Evolutionary conservation across 768 basidiomycete genomes (phyloP), one percentile per base, ranked within the genome.

Genomic region (Tylopilus plumbeoviolaceoides): DNA sequence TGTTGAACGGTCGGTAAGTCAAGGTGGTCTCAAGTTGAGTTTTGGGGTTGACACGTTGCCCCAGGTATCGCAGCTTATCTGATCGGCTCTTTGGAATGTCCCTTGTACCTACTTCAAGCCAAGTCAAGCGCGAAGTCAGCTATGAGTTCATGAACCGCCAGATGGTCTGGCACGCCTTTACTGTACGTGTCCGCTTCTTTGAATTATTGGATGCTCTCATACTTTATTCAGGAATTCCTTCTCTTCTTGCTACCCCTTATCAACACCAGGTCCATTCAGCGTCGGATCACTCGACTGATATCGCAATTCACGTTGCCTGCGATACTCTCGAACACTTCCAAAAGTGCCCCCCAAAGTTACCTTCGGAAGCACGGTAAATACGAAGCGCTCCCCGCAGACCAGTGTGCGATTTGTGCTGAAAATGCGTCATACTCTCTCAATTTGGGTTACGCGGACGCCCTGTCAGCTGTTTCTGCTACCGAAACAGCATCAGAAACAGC

Each of bases 71-170:
- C 1, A 89, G 92, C 25, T 66, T 94, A 25, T 74, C 85, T 12
- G 92, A 95, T 65, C 77, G 97, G 44, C 56, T 97, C 20, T 74
- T 98, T 15, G 70, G 75, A 23, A 80, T 99, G 75, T 75, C 77
- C 28, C 80, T 98, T 4, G 79, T 85, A 1, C 87, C 95, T 4
- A 77, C 88, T 0, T 80, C 83, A 30, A 73, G 78, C 39, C 78
- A 86, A 31, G 78, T 85, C 33, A 84, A 82, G 55, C 82, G 89
- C 17, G 87, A 95, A 60, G 89, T 98, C 47, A 95, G 91, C 63
- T 99, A 97, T 70, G 97, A 98, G 64, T 98, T 94, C 63, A 95
- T 98, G 91, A 98, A 98, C 63, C 89, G 97, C 59, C 95, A 98
- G 69, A 90, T 99, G 81, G 97, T 99, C 50, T 99, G 97, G 97